Base-by-base conservation (phyloP, 139 green algal genomes). In the Micractinium sp. region DNA sequence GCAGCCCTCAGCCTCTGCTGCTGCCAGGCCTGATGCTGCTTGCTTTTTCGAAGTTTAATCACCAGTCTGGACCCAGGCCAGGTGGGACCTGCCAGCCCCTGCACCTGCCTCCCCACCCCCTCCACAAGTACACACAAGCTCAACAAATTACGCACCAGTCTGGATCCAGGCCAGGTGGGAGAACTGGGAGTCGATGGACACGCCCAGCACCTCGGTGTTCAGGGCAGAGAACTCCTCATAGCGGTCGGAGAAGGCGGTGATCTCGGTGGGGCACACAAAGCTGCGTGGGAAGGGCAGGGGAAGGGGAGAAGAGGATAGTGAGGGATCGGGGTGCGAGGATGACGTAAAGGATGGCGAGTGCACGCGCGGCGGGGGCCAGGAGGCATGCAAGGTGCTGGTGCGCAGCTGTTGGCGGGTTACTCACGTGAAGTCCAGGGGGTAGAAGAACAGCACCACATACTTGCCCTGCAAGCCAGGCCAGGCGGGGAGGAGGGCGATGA, bases 381-480 rank as follows among this genome's bases (percentile, higher is more conserved):
- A 56, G 47, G 47, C 47, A 9, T 56, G 47, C 47, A 5, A 56
- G 47, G 47, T 5, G 47, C 47, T 56, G 47, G 47, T 56, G 47
- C 9, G 47, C 47, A 56, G 22, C 25, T 5, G 23, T 18, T 3
- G 1, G n/a, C n/a, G n/a, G 29, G 5, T 2, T 15, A 47, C 33
- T 98, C 93, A 98, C 85, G 97, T 99, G 93, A 99, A 99, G 91
- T 99, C 97, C 80, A 99, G 92, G 23, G 97, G 97, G 95, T 99
- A 99, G 96, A 99, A 99, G 94, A 99, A 99, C 2, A 99, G 95
- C n/a, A 99, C 93, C 13, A 99, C 97, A 90, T 99, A 99, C 94
- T 99, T 98, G 92, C 97, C 95, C 92, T 95, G 92, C 87, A 88
- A 14, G 77, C 3, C 27, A 41, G 29, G n/a, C 25, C 29, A 9